A percentile compares a stretch with the other conserved stretches of the same genome.
Evolutionary conservation across 805 yeast genomes (phyloP).

Genomic region (Ogataea glucozyma): DNA sequence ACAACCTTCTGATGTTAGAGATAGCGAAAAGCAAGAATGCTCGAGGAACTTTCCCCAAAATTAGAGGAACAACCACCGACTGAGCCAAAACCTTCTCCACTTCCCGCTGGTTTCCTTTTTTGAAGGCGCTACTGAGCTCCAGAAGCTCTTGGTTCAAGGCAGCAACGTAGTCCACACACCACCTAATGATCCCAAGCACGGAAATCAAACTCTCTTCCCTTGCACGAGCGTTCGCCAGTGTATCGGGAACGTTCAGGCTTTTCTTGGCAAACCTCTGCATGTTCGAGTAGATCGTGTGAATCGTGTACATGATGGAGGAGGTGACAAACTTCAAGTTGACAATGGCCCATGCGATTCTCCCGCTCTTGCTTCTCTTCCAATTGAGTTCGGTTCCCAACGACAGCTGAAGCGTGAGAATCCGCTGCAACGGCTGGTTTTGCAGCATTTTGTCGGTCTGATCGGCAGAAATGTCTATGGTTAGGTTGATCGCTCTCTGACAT

Average conservation of each 20-base stretch:
- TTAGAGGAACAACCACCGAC: conserved; percentile 53
- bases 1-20: conserved; percentile 63
- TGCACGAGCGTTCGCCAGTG: conserved; percentile 38
- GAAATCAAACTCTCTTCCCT: conserved; percentile 65
- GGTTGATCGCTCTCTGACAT: conserved; percentile 72
- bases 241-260: conserved; percentile 50
- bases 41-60: conserved; percentile 70
- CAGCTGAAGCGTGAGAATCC: conserved; percentile 67
- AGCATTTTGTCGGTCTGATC: conserved; percentile 77
- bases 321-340: conserved; percentile 70
- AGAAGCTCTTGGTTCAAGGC: conserved; percentile 72
- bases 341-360: conserved; percentile 58
- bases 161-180: conserved; percentile 81
- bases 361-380: conserved; percentile 42
- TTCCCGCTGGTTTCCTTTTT: conserved; percentile 23
- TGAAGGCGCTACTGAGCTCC: conserved; percentile 40
- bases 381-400: conserved; percentile 53
- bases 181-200: conserved; percentile 75
- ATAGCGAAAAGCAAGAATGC: conserved; percentile 65
- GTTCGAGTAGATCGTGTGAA: conserved; percentile 63
- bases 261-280: conserved; percentile 59
- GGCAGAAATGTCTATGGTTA: conserved; percentile 65
- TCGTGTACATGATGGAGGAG: conserved; percentile 64
- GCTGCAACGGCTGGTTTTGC: conserved; percentile 76
- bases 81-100: conserved; percentile 25